Percentiles rank a stretch among this genome's conserved stretches.
Evolutionary conservation across 345 rosid genomes (phyloP).

Genomic region (Turnera subulata): DNA sequence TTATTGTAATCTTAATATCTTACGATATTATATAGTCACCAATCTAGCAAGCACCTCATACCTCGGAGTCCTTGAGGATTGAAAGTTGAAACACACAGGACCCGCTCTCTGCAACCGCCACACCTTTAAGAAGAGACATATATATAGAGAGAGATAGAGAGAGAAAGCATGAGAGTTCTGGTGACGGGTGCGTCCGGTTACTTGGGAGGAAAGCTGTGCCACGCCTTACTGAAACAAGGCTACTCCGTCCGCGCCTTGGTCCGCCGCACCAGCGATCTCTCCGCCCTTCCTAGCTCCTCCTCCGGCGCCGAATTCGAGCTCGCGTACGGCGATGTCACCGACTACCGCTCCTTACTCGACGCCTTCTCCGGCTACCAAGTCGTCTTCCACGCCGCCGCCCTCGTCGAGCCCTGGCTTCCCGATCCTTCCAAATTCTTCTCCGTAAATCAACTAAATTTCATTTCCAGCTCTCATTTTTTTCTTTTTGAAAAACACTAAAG

Average conservation of each 20-base stretch:
- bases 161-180: constrained; percentile 39
- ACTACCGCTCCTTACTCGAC: constrained; percentile 46
- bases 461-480: not conserved
- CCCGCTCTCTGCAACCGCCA: too few species aligned
- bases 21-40: too few species aligned
- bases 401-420: constrained; percentile 93
- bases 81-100: too few species aligned
- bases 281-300: constrained; percentile 42
- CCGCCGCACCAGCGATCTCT: constrained; percentile 76
- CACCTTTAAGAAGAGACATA: too few species aligned
- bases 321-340: constrained; percentile 80
- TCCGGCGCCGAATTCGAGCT: constrained; percentile 38
- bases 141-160: too few species aligned
- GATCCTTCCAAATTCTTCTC: constrained; percentile 70
- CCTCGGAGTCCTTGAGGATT: too few species aligned
- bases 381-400: constrained; percentile 81
- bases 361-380: constrained; percentile 66
- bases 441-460: constrained; percentile 32
- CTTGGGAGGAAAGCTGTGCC: constrained; percentile 77
- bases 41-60: too few species aligned
- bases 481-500: too few species aligned
- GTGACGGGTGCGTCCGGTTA: constrained; percentile 85
- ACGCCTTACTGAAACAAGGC: constrained; percentile 54
- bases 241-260: constrained; percentile 72
- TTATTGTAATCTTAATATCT: too few species aligned